Base-by-base conservation (phyloP, 2,329 filamentous ascomycete genomes). In the Albophoma yamanashiensis region DNA sequence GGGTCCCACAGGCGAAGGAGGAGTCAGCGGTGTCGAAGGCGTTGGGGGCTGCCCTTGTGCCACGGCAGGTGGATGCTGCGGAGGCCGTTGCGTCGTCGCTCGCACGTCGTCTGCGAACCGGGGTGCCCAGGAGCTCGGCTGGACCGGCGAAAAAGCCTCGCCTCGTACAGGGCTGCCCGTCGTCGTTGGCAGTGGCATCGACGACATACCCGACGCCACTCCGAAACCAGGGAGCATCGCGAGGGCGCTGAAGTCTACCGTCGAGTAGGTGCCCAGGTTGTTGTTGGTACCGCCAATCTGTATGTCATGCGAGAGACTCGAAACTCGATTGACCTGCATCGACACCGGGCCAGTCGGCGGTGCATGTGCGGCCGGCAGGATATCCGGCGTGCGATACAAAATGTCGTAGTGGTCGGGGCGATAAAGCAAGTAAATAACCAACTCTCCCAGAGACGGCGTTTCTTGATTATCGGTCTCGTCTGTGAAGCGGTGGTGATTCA, bases 361-460 rank as follows among this genome's bases (percentile, higher is more conserved):
- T 11, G 25, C 27, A 9, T 52, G 47, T 52, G 47, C 66, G 15
- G 73, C 63, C 1, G 73, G 69, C 14, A 68, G 53, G 22, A 58
- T 39, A 69, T 55, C 43, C 1, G 61, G 67, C 59, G 80, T 77
- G 70, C 85, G 87, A 78, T 99, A 99, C 40, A 97, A 81, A 62
- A 99, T 87, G 73, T 97, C 94, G 73, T 97, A 99, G 74, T 97
- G 94, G 62, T 91, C 91, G 50, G 78, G 95, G 71, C 77, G 86
- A 82, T 76, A 92, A 69, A 80, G 81, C 62, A 82, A 76, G 65
- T 84, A 78, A 42, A 87, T 82, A 39, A 82, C 78, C 8, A 17
- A 2, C 34, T 80, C 78, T 0, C 78, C 80, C 0, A 81, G 67
- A 0, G 70, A 68, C 20, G 74, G 72, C 52, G 73, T 67, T 58